Base-by-base conservation (phyloP, 768 basidiomycete genomes). In the Infundibulicybe gibba region DNA sequence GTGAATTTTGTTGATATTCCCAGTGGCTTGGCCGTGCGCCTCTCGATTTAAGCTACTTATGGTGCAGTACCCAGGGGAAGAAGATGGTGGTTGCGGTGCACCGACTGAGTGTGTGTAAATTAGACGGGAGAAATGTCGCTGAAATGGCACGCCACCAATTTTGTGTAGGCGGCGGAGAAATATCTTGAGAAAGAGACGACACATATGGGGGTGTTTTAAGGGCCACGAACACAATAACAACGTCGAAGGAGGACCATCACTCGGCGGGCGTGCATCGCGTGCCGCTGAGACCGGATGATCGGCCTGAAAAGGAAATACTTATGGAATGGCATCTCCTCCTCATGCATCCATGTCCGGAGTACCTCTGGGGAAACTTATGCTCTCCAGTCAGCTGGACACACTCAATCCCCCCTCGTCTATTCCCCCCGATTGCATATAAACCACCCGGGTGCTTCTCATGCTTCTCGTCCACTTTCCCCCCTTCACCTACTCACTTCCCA, bases 301-400 rank as follows among this genome's bases (percentile, higher is more conserved):
- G 25, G 25, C 8, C 8, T 25, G 25, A 8, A 25, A 25, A n/a
- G 51, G 49, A 14, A 41, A 40, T 30, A 8, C 25, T 25, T 25
- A 25, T 25, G 25, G 8, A 8, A 35, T 25, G 8, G n/a, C n/a
- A n/a, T n/a, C n/a, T n/a, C 8, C 25, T 25, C 25, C 25, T 25
- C 25, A 25, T 25, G 25, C 25, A 8, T 25, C 25, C 25, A 25
- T 25, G 25, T 3, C 25, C 59, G 64, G 68, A 43, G 68, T 73
- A 72, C 71, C 71, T 71, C 57, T 69, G 68, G 71, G 73, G 50
- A 70, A 71, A 70, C 58, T 32, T 17, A 38, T 48, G 50, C 45
- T 50, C 40, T 41, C 44, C 50, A 61, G 67, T 67, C 67, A 68
- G 59, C 63, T 67, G 64, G 49, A 52, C 56, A 48, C 40, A 34